Evolutionary conservation across 192 early-diverging fungal species (phyloP), one percentile per base, ranked within the genome.

Genomic region (Phlyctochytrium arcticum): DNA sequence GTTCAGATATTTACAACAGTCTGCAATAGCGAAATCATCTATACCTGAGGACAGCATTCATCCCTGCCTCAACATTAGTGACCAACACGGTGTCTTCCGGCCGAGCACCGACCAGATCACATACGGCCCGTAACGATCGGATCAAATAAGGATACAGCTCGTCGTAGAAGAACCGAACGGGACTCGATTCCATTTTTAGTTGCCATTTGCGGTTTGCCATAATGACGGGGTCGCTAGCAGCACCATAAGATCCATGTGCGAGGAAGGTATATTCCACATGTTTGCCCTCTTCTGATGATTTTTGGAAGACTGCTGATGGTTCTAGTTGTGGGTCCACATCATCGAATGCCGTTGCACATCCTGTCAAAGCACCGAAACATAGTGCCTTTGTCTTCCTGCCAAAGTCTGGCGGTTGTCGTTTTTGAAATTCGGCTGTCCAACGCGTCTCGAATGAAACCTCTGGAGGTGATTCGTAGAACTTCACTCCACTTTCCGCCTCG

Each of bases 161-260:
- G 26, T 60, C 30, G 56, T 78, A 78, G 58, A 59, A 78, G 48
- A 78, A 78, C 6, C 50, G 31, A 9, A 68, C 70, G 29, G 76
- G 76, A 32, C 68, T 60, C 19, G 53, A 0, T 31, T 78, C 76
- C 46, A 78, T 71, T n/a, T 6, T 10, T 15, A 55, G 10, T 3
- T 23, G 12, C 75, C 75, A 76, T 48, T 42, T 46, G 27, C 24
- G 48, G 3, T 17, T n/a, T 12, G 37, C 60, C 2, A 54, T 54
- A 5, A 68, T 26, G 3, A 47, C 27, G 3, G 70, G 57, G 17
- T 17, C 9, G 19, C 34, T n/a, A 2, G 67, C 36, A 0, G 60
- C 67, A 2, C 75, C 75, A 44, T 76, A 76, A 4, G 59, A 63
- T 4, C 75, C 71, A 32, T 76, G 75, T 12, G 75, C 75, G n/a